Conservation (phyloP, 1,284 basidiomycete species). For the Salmacisia buchloeana region DNA sequence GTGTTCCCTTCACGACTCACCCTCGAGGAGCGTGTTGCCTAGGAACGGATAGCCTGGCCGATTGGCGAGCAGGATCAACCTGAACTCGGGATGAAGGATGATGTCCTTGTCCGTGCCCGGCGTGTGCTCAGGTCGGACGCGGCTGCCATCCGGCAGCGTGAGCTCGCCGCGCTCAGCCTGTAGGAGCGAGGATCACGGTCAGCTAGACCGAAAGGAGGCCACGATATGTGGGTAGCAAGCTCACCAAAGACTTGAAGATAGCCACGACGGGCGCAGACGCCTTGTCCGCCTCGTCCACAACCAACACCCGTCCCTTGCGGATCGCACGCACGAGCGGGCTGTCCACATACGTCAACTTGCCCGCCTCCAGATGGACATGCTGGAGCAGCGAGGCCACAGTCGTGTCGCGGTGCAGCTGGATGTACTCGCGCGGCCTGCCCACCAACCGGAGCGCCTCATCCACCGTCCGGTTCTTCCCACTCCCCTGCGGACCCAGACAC, state of each 20-base stretch:
- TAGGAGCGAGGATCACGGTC: not conserved
- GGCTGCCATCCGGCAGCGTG: conserved; percentile 47
- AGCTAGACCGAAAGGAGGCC: not conserved
- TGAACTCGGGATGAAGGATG: conserved; percentile 48
- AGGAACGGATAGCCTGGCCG: conserved; percentile 50
- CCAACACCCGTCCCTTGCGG: conserved; percentile 47
- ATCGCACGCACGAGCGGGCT: conserved; percentile 50
- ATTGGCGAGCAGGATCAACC: conserved; percentile 51
- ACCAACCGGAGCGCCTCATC: conserved; percentile 50
- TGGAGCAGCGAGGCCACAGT: conserved; percentile 45
- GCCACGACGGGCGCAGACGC: conserved; percentile 50
- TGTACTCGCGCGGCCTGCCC: conserved; percentile 50
- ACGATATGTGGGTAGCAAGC: not conserved
- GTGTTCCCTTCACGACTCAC: not conserved
- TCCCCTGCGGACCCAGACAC: conserved; percentile 51
- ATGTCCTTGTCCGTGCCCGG: conserved; percentile 23
- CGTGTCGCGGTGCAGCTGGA: conserved; percentile 50
- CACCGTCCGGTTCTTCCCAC: conserved; percentile 52
- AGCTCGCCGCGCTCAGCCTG: conserved; percentile 49
- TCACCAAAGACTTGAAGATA: conserved; percentile 45
- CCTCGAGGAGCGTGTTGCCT: conserved; percentile 48
- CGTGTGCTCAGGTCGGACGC: conserved; percentile 31
- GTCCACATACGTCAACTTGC: conserved; percentile 47
- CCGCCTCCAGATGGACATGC: conserved; percentile 45
- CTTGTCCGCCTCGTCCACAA: conserved; percentile 53